These are phyloP conservation scores for Leishmania amazonensis DNA, from an alignment of 208 protist genomes.

Conservation along the genomic window DNA sequence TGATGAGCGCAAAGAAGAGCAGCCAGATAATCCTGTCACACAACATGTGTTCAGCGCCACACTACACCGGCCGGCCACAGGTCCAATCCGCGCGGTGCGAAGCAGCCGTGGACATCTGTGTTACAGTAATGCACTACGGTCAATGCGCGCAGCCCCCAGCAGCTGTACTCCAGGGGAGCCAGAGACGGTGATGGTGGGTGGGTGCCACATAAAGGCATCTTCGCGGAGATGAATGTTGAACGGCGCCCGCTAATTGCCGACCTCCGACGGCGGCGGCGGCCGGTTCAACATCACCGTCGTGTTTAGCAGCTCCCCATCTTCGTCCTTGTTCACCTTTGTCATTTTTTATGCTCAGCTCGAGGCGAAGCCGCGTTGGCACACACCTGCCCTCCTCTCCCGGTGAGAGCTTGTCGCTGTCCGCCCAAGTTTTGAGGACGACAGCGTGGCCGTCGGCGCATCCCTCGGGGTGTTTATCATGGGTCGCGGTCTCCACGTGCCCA, in stretches of 20 bases:
- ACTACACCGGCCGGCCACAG: too few relatives aligned
- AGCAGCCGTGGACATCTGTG: background rate
- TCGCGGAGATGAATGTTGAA: constrained; percentile 24
- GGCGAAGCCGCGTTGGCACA: background rate
- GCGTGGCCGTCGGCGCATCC: background rate
- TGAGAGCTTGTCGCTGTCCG: background rate
- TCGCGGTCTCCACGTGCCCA: background rate
- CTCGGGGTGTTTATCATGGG: background rate
- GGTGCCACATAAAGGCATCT: constrained; percentile 22
- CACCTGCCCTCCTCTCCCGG: background rate
- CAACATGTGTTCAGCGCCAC: too few relatives aligned
- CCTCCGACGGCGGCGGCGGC: background rate
- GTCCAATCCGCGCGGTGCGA: background rate
- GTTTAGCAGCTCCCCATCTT: constrained; percentile 11
- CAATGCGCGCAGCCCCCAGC: background rate
- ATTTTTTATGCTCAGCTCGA: constrained; percentile 7
- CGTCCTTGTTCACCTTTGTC: constrained; percentile 3
- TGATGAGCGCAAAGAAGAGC: too few relatives aligned
- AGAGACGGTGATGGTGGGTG: background rate
- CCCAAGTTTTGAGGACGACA: background rate
- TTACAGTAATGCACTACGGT: background rate
- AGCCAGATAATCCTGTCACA: too few relatives aligned
- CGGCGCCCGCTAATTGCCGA: constrained; percentile 7
- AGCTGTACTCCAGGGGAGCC: constrained; percentile 7
- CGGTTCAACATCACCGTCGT: constrained; percentile 17